phyloP scores from a whole-genome alignment of 306 rosid genomes.

The Sechiopsis laciniata region DNA sequence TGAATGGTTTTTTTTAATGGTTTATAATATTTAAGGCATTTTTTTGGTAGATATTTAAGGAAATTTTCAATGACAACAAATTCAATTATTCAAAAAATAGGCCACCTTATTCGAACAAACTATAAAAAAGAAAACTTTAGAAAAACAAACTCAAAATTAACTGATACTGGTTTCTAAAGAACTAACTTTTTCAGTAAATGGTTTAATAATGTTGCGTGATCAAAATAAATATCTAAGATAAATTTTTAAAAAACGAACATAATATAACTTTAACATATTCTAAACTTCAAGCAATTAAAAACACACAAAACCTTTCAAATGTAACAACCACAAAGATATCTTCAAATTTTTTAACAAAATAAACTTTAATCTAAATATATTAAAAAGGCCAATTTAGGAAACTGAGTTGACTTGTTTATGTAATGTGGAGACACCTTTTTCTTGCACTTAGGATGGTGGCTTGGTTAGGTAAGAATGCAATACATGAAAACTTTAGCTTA shows the following conservation, averaged over 20 bases:
- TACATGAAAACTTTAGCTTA: background rate
- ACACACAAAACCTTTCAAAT: background rate
- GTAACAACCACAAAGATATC: background rate
- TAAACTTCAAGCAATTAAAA: background rate
- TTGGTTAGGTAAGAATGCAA: slow-evolving; percentile 7
- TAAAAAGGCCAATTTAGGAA: background rate
- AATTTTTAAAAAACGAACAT: background rate
- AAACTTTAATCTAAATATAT: background rate
- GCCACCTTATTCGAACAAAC: background rate
- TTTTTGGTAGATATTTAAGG: background rate
- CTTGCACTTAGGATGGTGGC: slow-evolving; percentile 13
- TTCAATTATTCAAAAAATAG: background rate
- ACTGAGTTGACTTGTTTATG: slow-evolving; percentile 15
- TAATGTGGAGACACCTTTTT: background rate
- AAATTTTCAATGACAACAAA: background rate
- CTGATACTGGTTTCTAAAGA: background rate
- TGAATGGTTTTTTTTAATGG: background rate
- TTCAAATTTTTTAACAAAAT: background rate
- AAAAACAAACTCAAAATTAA: no score
- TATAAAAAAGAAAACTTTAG: no score
- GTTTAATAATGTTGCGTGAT: background rate
- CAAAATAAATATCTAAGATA: background rate
- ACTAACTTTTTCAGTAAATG: no score
- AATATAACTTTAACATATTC: background rate
- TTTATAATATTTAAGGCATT: background rate